Evolutionary conservation across 2,329 filamentous ascomycete species (phyloP), one percentile per base, ranked within the genome.

Genomic region (Pyricularia sp.): DNA sequence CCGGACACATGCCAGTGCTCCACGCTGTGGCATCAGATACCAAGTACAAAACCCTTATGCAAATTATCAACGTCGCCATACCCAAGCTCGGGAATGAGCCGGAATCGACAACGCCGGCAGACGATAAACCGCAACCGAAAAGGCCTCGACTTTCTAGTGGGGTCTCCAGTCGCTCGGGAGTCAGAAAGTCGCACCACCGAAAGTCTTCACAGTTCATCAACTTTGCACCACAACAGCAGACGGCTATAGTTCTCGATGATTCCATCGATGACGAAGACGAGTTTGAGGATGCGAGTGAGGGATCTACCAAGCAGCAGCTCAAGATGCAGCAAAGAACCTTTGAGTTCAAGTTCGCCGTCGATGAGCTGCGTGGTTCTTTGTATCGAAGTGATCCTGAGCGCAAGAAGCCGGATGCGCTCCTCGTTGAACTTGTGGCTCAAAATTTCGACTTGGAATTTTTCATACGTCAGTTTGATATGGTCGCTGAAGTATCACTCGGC

Each of bases 41-140:
- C 55, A 99, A 99, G 77, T 99, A 99, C 82, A 99, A 98, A 81
- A 94, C 88, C 64, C 79, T 99, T 70, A 99, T 99, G 95, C 94
- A 89, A 74, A 84, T 99, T 63, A 94, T 99, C 71, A 94, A 99
- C 70, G 93, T 97, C 69, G 94, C 95, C 0, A 92, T 99, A 70
- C 96, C 95, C 1, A 94, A 91, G 71, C 90, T 98, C 69, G 86
- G 87, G 30, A 81, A 84, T 20, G 82, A 84, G 1, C 66, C 69
- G 0, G 71, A 73, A 68, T 69, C 71, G 69, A 75, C 33, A 17
- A 20, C 42, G 36, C 36, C 71, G n/a, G 59, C 70, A 33, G 71
- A 73, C 6, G 33, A 63, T 17, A 67, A 50, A 30, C 42, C 31
- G 20, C 71, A 74, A 59, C 72, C 76, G 50, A 81, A 80, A 69